Conservation (phyloP, 1,284 basidiomycete species). For the Leccinum fallax region DNA sequence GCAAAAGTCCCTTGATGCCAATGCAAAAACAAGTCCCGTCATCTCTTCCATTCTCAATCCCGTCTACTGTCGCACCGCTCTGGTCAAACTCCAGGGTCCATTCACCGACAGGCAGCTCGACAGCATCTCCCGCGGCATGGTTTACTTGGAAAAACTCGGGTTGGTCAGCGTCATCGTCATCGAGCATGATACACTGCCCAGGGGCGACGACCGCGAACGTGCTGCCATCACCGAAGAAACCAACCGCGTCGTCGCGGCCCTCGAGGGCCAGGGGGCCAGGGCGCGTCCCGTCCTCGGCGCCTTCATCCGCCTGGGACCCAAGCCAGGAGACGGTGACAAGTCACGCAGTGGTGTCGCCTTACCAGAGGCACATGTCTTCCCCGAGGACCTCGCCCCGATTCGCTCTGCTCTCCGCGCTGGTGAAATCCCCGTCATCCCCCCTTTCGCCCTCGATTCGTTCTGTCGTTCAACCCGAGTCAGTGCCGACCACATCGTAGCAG, state of each 20-base stretch:
- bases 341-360: constrained; percentile 39
- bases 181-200: constrained; percentile 81
- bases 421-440: constrained; percentile 96
- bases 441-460: constrained; percentile 90
- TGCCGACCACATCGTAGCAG: constrained; percentile 90
- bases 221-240: constrained; percentile 68
- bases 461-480: constrained; percentile 86
- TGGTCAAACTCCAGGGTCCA: constrained; percentile 97
- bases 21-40: constrained; percentile 48
- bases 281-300: constrained; percentile 88
- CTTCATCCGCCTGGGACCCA: constrained; percentile 83
- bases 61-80: constrained; percentile 79
- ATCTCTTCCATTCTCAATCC: constrained; percentile 87
- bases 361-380: constrained; percentile 76
- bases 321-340: constrained; percentile 52
- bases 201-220: constrained; percentile 69
- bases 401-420: constrained; percentile 87
- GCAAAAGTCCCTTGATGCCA: constrained; percentile 28
- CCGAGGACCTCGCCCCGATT: constrained; percentile 80
- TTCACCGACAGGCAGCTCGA: constrained; percentile 95
- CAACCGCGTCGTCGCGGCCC: constrained; percentile 80
- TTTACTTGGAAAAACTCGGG: constrained; percentile 94
- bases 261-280: constrained; percentile 84
- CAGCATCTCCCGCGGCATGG: constrained; percentile 91
- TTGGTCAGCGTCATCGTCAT: constrained; percentile 94